Percentiles rank a stretch among this genome's conserved stretches.
These are phyloP conservation scores for Lentinula sp. DNA, from an alignment of 768 basidiomycete genomes.

Conservation along the genomic window DNA sequence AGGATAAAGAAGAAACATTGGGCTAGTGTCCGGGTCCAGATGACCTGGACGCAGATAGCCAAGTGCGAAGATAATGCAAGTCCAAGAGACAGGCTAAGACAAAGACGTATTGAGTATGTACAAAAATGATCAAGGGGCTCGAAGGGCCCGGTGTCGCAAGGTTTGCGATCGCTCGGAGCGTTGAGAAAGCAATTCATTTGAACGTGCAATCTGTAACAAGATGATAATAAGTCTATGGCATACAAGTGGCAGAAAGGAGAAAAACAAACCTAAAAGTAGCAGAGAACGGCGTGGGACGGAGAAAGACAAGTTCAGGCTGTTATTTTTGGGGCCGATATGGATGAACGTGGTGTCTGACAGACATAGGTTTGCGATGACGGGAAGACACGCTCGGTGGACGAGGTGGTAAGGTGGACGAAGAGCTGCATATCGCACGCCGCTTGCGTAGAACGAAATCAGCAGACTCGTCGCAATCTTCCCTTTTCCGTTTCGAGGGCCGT, in stretches of 20 bases:
- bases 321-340: conserved; percentile 6
- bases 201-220: background rate
- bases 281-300: background rate
- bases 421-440: conserved; percentile 8
- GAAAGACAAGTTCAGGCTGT: background rate
- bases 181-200: background rate
- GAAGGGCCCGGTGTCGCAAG: background rate
- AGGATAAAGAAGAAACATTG: background rate
- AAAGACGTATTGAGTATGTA: conserved; percentile 1
- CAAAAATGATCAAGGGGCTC: background rate
- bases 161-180: background rate
- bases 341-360: conserved; percentile 1
- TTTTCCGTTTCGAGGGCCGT: conserved; percentile 48
- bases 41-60: background rate
- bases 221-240: background rate
- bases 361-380: background rate
- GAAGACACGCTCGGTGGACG: conserved; percentile 2
- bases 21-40: background rate
- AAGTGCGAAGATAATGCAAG: background rate
- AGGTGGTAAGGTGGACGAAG: background rate
- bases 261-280: background rate
- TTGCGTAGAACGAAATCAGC: conserved; percentile 13
- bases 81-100: background rate
- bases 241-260: background rate
- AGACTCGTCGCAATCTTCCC: conserved; percentile 19